phyloP scores from a whole-genome alignment of 1,284 basidiomycete species.

The Schizopora paradoxa region DNA sequence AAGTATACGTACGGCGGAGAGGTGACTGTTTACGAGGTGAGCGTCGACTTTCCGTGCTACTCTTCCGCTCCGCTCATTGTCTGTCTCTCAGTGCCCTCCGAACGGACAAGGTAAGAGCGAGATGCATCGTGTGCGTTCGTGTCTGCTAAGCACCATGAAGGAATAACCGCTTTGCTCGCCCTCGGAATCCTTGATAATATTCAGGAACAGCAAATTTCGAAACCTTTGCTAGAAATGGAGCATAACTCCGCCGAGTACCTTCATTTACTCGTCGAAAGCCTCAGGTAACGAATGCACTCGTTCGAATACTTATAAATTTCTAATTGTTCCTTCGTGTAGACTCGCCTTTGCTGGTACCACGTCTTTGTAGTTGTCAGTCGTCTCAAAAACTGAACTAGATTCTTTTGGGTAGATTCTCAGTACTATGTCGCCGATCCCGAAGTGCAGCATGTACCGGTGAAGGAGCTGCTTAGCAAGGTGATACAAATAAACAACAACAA shows the following conservation, averaged over 20 bases:
- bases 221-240: constrained; percentile 70
- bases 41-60: constrained; percentile 21
- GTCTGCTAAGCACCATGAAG: constrained; percentile 28
- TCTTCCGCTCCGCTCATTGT: constrained; percentile 7
- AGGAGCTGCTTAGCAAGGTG: constrained; percentile 80
- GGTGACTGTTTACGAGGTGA: constrained; percentile 80
- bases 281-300: constrained; percentile 48
- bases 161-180: constrained; percentile 87
- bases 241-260: constrained; percentile 89
- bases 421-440: constrained; percentile 89
- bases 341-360: constrained; percentile 78
- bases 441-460: constrained; percentile 66
- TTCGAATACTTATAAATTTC: constrained; percentile 15
- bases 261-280: constrained; percentile 81
- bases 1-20: constrained; percentile 81
- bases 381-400: not conserved
- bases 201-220: constrained; percentile 67
- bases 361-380: constrained; percentile 19
- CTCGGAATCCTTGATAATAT: constrained; percentile 88
- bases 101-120: constrained; percentile 76
- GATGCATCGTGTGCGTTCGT: not conserved
- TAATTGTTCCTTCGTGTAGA: constrained; percentile 31
- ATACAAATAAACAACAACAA: constrained; percentile 6
- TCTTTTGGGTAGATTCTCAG: constrained; percentile 56
- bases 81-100: constrained; percentile 70